Base-by-base conservation (phyloP, 73 alveolate genomes). In the Durusdinium trenchii region DNA sequence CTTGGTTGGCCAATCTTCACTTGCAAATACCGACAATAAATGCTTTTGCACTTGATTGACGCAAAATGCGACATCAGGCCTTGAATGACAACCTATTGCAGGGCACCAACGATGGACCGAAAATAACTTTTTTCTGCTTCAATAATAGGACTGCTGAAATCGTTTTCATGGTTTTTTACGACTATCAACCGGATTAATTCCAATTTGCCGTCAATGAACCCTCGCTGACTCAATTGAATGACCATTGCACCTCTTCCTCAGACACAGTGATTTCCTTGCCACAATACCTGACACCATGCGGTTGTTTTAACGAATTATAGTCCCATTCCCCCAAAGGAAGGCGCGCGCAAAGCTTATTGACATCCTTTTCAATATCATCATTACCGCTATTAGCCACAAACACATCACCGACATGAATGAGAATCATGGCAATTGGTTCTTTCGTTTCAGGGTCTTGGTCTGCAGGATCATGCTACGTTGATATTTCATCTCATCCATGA, bases 321-420 rank as follows among this genome's bases (percentile, higher is more conserved):
- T 46, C 43, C 94, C 94, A 84, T 4, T 60, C 69, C 12, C 94
- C 94, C 3, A 84, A 84, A 30, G 94, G 94, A 51, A 84, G 52
- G 3, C 94, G 69, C 3, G 18, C 60, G 10, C 71, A 20, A 9
- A 82, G n/a, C 73, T 30, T 14, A n/a, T 46, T 23, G 12, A 82
- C 48, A 46, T 18, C 28, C 1, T 48, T 32, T 6, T 45, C 47
- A 9, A n/a, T 45, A 9, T 18, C 30, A 6, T 23, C 50, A 26
- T 50, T 50, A 2, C 92, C 92, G 28, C 48, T 48, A 20, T 48
- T 48, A 6, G 71, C n/a, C 14, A 82, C 48, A 43, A 82, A 14
- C 35, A 82, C 42, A 46, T 82, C 92, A 35, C 48, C 92, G 6
- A 82, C 92, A 52, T 84, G 94, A 4, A 84, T 4, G 6, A 84